Evolutionary conservation across 225 moss, liverwort and hornwort species (phyloP).

Genomic region (Bryum argenteum): DNA sequence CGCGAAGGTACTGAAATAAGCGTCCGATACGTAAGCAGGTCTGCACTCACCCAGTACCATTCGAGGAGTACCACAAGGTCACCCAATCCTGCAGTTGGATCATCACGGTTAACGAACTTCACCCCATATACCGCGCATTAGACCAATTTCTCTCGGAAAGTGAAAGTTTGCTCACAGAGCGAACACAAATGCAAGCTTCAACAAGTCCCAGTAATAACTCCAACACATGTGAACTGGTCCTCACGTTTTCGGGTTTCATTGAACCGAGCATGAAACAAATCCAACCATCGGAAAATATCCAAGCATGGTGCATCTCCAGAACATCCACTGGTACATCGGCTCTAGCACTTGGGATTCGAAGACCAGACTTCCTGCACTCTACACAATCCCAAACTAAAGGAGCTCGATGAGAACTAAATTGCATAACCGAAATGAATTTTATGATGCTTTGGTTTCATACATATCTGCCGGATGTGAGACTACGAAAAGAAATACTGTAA

Average conservation of each 20-base stretch:
- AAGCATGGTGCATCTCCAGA: slow-evolving; percentile 4
- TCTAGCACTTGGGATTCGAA: too few relatives aligned
- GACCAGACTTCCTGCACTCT: not conserved
- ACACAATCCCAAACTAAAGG: slow-evolving; percentile 4
- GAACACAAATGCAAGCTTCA: too few relatives aligned
- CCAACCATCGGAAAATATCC: too few relatives aligned
- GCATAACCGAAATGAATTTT: slow-evolving; percentile 14
- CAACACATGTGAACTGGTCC: not conserved
- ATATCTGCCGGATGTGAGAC: slow-evolving; percentile 30
- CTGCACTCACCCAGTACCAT: not conserved
- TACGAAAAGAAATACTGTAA: slow-evolving; percentile 35
- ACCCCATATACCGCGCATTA: not conserved
- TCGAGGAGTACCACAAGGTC: not conserved
- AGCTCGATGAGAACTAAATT: not conserved
- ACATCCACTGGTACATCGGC: not conserved
- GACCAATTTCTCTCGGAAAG: not conserved
- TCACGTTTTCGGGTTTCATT: not conserved
- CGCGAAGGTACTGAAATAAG: not conserved
- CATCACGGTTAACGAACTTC: slow-evolving; percentile 7
- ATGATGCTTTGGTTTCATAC: slow-evolving; percentile 35
- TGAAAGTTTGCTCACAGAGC: not conserved
- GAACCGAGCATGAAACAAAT: not conserved
- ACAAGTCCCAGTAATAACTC: too few relatives aligned
- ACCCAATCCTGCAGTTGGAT: slow-evolving; percentile 4
- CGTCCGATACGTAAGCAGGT: not conserved